Percentiles rank a stretch among this genome's conserved stretches.
These are phyloP conservation scores for Tetrahymena thermophila DNA, from an alignment of 73 alveolate species.

Conservation along the genomic window DNA sequence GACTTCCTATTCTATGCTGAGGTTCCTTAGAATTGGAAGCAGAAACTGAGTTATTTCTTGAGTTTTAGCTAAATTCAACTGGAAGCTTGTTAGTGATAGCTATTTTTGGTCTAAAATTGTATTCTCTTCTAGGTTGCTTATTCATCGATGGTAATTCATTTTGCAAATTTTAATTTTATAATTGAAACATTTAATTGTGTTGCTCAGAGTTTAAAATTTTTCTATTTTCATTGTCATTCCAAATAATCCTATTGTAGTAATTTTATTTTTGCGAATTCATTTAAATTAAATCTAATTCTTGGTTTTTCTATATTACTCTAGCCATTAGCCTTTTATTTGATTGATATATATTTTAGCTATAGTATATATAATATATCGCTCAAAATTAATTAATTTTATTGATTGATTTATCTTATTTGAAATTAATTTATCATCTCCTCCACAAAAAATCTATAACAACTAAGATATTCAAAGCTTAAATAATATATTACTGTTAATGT, in stretches of 20 bases:
- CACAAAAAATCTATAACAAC: not conserved
- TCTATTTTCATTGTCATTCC: not conserved
- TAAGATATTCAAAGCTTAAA: not conserved
- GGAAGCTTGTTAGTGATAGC: not conserved
- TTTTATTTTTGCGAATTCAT: not conserved
- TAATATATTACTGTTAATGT: not conserved
- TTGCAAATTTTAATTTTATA: not conserved
- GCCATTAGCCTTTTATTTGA: not conserved
- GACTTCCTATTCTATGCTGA: not conserved
- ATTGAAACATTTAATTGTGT: not conserved
- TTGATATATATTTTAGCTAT: not conserved
- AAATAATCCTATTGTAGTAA: not conserved
- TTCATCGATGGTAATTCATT: not conserved
- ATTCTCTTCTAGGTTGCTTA: not conserved
- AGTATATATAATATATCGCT: not conserved
- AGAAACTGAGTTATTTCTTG: not conserved
- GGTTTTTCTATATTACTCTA: not conserved
- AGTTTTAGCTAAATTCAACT: not conserved
- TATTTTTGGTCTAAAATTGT: not conserved
- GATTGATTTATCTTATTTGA: not conserved
- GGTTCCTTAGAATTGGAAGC: not conserved
- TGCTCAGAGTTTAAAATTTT: not conserved
- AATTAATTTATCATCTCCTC: not conserved
- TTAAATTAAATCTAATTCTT: not conserved
- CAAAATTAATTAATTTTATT: not conserved